Evolutionary conservation across 495 filamentous ascomycete genomes (phyloP).

Genomic region (Penicillium argentinense): DNA sequence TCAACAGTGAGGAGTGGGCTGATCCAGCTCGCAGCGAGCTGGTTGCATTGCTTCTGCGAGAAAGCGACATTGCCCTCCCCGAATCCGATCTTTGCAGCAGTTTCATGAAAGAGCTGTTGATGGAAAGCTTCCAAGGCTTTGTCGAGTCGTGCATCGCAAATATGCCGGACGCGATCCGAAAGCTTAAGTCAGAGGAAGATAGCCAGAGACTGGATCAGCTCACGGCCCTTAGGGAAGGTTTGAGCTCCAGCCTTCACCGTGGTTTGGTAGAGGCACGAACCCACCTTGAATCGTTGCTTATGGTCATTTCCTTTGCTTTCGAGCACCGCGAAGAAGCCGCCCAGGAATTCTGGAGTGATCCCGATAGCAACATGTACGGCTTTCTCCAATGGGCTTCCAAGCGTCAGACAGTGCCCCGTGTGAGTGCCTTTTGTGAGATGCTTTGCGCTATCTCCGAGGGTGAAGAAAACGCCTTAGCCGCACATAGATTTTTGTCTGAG

Average conservation of each 20-base stretch:
- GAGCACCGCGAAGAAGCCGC: slow-evolving; percentile 79
- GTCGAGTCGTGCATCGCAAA: slow-evolving; percentile 91
- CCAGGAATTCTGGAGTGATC: slow-evolving; percentile 83
- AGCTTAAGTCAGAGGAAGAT: slow-evolving; percentile 85
- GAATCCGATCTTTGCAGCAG: slow-evolving; percentile 62
- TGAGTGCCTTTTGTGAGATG: slow-evolving; percentile 95
- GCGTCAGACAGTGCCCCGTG: slow-evolving; percentile 86
- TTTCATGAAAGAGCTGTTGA: slow-evolving; percentile 66
- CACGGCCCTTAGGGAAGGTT: slow-evolving; percentile 46
- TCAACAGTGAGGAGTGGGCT: slow-evolving; percentile 73
- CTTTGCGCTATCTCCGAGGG: slow-evolving; percentile 80
- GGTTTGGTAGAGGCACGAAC: slow-evolving; percentile 57
- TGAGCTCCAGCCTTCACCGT: slow-evolving; percentile 47
- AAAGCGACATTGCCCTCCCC: slow-evolving; percentile 62
- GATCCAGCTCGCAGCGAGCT: slow-evolving; percentile 75
- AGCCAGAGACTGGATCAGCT: slow-evolving; percentile 74
- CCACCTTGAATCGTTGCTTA: slow-evolving; percentile 85
- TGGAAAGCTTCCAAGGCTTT: slow-evolving; percentile 80
- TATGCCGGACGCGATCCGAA: slow-evolving; percentile 87
- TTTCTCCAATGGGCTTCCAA: slow-evolving; percentile 95
- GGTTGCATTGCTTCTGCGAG: slow-evolving; percentile 73
- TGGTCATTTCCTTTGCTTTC: slow-evolving; percentile 90
- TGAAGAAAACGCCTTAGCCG: slow-evolving; percentile 72
- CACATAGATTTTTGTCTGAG: slow-evolving; percentile 86
- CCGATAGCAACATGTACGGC: slow-evolving; percentile 85